These are phyloP conservation scores for Phanerochaete sordida DNA, from an alignment of 768 basidiomycete species.

Conservation along the genomic window DNA sequence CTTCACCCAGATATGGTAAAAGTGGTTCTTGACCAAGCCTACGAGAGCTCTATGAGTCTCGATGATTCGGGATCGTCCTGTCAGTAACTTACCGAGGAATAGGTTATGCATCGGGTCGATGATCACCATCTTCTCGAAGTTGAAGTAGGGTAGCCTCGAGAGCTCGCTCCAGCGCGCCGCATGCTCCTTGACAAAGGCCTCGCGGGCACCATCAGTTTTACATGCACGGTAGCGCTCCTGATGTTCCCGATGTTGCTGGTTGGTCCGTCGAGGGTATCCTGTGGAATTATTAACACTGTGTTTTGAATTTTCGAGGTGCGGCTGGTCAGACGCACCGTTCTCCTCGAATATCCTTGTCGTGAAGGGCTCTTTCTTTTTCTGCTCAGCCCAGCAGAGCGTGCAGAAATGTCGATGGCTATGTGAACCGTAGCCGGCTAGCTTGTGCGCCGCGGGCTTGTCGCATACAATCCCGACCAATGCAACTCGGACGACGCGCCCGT, in stretches of 20 bases:
- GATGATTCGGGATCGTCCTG: too few species aligned
- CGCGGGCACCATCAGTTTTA: conserved; percentile 7
- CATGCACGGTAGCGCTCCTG: conserved; percentile 7
- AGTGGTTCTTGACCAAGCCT: conserved; percentile 15
- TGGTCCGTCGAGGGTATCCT: conserved; percentile 11
- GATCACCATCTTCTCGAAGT: conserved; percentile 22
- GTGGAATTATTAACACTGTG: neutral
- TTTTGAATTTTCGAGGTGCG: neutral
- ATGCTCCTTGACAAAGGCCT: conserved; percentile 14
- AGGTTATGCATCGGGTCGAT: conserved; percentile 32
- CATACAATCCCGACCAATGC: conserved; percentile 26
- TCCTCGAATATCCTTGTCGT: conserved; percentile 3
- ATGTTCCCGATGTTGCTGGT: conserved; percentile 4
- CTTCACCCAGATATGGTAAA: conserved; percentile 10
- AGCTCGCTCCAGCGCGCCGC: conserved; percentile 15
- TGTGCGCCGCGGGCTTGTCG: conserved; percentile 30
- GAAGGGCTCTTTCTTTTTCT: conserved; percentile 9
- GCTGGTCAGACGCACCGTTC: conserved; percentile 5
- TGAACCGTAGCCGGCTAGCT: conserved; percentile 17
- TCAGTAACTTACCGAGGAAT: conserved; percentile 15
- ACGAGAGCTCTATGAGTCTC: neutral
- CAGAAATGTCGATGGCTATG: conserved; percentile 15
- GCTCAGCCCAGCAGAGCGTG: conserved; percentile 8
- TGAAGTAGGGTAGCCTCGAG: conserved; percentile 26
- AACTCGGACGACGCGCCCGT: neutral